A percentile compares a stretch with the other conserved stretches of the same genome.
Conservation (phyloP, 805 yeast genomes). For the Kazachstania kunashirensis region DNA sequence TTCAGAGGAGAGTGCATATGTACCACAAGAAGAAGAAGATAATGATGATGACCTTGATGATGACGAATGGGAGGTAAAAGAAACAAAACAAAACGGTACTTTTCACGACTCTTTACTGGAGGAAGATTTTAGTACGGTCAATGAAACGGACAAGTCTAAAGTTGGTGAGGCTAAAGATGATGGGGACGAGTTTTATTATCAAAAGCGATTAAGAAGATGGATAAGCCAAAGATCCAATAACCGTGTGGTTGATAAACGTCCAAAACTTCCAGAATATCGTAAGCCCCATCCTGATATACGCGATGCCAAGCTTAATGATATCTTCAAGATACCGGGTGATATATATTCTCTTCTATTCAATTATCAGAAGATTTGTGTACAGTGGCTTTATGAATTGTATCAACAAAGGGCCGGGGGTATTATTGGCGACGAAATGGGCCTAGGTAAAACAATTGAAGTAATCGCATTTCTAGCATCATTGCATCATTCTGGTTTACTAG, state of each 20-base stretch:
- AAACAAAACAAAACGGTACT: no score
- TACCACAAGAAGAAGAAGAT: slow-evolving; percentile 15
- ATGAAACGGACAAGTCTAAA: slow-evolving; percentile 13
- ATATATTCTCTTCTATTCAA: slow-evolving; percentile 78
- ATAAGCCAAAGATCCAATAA: slow-evolving; percentile 38
- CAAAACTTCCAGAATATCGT: slow-evolving; percentile 46
- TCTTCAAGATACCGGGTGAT: slow-evolving; percentile 79
- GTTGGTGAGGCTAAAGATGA: slow-evolving; percentile 47
- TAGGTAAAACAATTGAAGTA: slow-evolving; percentile 91
- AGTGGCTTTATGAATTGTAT: slow-evolving; percentile 94
- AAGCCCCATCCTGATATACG: slow-evolving; percentile 68
- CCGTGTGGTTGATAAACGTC: slow-evolving; percentile 14
- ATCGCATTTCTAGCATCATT: slow-evolving; percentile 85
- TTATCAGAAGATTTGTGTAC: slow-evolving; percentile 92
- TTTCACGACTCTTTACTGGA: slow-evolving; percentile 9
- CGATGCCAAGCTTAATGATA: slow-evolving; percentile 65
- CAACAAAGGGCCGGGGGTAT: slow-evolving; percentile 89
- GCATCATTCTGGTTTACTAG: slow-evolving; percentile 67
- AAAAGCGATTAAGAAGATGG: slow-evolving; percentile 56
- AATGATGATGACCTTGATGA: neutral
- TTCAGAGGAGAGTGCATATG: slow-evolving; percentile 18
- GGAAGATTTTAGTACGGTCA: slow-evolving; percentile 10
- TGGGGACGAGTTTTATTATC: slow-evolving; percentile 65
- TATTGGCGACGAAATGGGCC: slow-evolving; percentile 96
- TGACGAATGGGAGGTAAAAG: slow-evolving; percentile 16